Base-by-base conservation (phyloP, 2,329 filamentous ascomycete genomes). In the Venturia asperata region DNA sequence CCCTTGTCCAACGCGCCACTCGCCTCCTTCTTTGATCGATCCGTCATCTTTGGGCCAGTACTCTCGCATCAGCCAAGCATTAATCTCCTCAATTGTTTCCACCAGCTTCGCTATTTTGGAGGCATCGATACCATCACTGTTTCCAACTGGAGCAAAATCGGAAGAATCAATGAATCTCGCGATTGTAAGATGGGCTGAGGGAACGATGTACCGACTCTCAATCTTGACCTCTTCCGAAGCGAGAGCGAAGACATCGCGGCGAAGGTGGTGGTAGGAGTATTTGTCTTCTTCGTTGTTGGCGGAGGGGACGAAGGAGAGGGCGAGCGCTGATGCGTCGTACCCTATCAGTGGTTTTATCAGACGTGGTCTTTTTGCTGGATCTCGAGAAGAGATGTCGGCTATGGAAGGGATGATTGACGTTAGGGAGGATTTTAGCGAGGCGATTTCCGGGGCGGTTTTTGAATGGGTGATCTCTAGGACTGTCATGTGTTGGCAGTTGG, bases 211-310 rank as follows among this genome's bases (percentile, higher is more conserved):
- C 66, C 93, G 82, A 63, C 89, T 90, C 27, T 82, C 87, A 42
- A 96, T 82, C 19, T 82, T 77, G n/a, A 93, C 79, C 0, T 85
- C 82, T 3, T 77, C 78, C 58, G 80, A 78, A 3, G 85, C 83
- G 34, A 85, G 78, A 61, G 83, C 79, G 73, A 87, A 94, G 15
- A 95, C 74, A 72, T 96, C 91, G 4, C 88, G 83, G 2, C 93
- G 86, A 10, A 97, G 84, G 75, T 97, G 93, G 73, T 97, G 93
- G 74, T 97, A 97, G 0, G 89, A 92, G 76, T 91, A 97, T 1
- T 70, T 72, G 69, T 94, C 89, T 76, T 19, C 78, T 77, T 91
- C 88, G 3, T 41, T 41, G 9, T 9, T 86, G 4, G 86, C 82
- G 0, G 90, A 91, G 0, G 93, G 92, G 1, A 97, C 78, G 75